phyloP scores from a whole-genome alignment of 306 rosid genomes.

The Astragalus membranaceus region DNA sequence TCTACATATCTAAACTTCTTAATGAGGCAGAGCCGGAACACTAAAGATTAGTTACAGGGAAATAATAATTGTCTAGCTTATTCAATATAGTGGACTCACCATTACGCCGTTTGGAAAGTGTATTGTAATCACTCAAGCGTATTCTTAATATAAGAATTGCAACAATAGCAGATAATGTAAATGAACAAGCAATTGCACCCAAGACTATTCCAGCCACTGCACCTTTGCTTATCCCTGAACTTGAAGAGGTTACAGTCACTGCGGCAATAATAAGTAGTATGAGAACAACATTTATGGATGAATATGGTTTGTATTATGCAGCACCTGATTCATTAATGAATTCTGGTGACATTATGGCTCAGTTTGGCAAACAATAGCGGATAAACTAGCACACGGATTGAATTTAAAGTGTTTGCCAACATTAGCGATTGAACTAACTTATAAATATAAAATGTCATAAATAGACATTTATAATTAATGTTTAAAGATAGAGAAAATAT shows the following conservation, averaged over 20 bases:
- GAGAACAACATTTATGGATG: background rate
- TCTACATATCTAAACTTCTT: background rate
- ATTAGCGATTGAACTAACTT: too few species aligned
- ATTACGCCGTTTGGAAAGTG: conserved; percentile 42
- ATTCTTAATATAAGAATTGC: conserved; percentile 46
- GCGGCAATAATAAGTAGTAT: conserved; percentile 20
- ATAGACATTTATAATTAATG: too few species aligned
- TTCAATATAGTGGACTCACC: conserved; percentile 48
- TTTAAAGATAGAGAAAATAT: too few species aligned
- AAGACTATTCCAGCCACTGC: conserved; percentile 62
- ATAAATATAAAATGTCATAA: too few species aligned
- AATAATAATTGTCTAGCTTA: background rate
- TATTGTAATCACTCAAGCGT: conserved; percentile 21
- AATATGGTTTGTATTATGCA: background rate
- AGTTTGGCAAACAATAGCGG: too few species aligned
- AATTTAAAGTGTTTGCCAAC: too few species aligned
- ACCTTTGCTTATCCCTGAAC: conserved; percentile 60
- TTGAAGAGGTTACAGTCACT: conserved; percentile 23
- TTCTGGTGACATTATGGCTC: background rate
- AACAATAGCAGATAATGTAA: conserved; percentile 49
- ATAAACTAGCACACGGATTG: too few species aligned
- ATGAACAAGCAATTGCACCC: conserved; percentile 61
- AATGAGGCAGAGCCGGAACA: background rate
- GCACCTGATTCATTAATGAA: background rate
- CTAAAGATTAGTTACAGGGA: background rate